These are phyloP conservation scores for Glaciozyma martinii DNA, from an alignment of 768 basidiomycete species.

Conservation along the genomic window DNA sequence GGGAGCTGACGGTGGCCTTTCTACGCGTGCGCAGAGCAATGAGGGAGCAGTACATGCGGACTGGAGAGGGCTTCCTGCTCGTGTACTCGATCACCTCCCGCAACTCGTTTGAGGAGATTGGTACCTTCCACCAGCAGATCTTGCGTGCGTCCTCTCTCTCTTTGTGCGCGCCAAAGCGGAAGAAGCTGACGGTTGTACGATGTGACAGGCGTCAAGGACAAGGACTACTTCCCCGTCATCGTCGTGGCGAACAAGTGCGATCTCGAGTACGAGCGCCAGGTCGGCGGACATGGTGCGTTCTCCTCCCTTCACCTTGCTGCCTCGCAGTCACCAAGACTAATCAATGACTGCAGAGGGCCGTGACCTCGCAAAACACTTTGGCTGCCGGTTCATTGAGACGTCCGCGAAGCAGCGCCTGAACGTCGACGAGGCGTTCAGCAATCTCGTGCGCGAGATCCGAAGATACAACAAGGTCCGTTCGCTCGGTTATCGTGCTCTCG, in stretches of 20 bases:
- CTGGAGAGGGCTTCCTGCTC: slow-evolving; percentile 49
- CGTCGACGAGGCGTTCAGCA: slow-evolving; percentile 45
- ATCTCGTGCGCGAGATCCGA: slow-evolving; percentile 43
- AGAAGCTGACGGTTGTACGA: slow-evolving; percentile 1
- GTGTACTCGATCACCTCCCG: slow-evolving; percentile 47
- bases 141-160: slow-evolving; percentile 33
- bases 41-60: slow-evolving; percentile 99
- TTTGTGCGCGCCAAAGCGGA: too few species aligned
- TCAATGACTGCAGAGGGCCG: slow-evolving; percentile 65
- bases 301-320: background rate
- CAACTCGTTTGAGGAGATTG: slow-evolving; percentile 45
- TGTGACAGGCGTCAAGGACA: slow-evolving; percentile 41
- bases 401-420: slow-evolving; percentile 46
- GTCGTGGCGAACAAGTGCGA: slow-evolving; percentile 47
- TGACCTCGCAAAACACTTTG: slow-evolving; percentile 67
- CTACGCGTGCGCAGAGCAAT: slow-evolving; percentile 58
- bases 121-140: slow-evolving; percentile 44
- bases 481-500: background rate
- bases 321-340: background rate
- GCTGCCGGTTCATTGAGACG: slow-evolving; percentile 44
- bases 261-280: slow-evolving; percentile 41
- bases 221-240: slow-evolving; percentile 44
- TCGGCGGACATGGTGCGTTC: slow-evolving; percentile 69
- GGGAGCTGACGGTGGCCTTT: background rate
- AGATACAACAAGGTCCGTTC: slow-evolving; percentile 41